These are phyloP conservation scores for Atractiella rhizophila DNA, from an alignment of 768 basidiomycete genomes.

Conservation along the genomic window DNA sequence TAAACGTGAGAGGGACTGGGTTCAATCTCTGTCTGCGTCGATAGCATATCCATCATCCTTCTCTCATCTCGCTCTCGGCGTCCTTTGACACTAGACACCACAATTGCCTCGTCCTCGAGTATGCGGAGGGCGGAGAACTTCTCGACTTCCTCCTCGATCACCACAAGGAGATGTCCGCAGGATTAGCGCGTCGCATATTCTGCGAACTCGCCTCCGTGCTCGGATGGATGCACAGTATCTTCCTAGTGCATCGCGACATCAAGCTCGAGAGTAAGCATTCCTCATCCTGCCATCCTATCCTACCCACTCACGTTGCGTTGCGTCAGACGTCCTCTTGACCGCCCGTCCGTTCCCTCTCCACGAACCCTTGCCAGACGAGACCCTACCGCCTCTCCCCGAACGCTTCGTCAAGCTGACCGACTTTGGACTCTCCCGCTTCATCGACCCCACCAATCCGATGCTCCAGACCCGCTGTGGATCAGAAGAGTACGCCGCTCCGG, in stretches of 20 bases:
- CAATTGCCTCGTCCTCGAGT: constrained; percentile 55
- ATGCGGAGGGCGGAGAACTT: constrained; percentile 52
- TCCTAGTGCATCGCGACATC: constrained; percentile 69
- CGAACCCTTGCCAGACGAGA: neutral
- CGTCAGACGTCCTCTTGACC: constrained; percentile 49
- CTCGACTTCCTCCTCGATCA: constrained; percentile 27
- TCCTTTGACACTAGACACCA: constrained; percentile 45
- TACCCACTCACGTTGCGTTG: neutral
- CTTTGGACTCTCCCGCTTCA: constrained; percentile 68
- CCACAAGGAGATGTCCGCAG: constrained; percentile 14
- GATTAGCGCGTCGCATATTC: constrained; percentile 41
- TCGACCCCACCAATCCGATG: constrained; percentile 36
- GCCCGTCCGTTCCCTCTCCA: constrained; percentile 24
- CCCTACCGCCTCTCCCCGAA: constrained; percentile 22
- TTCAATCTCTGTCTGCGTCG: neutral
- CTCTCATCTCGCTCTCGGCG: constrained; percentile 44
- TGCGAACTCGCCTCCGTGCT: constrained; percentile 51
- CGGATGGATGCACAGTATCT: constrained; percentile 64
- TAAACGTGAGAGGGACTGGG: neutral
- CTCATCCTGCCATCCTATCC: no score
- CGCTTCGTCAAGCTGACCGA: constrained; percentile 63
- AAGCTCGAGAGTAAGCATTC: constrained; percentile 36
- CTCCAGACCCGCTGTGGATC: constrained; percentile 61
- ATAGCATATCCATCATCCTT: constrained; percentile 55
- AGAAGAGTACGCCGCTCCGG: constrained; percentile 66